These are phyloP conservation scores for Penicillium sp. DNA, from an alignment of 2,329 filamentous ascomycete species.

Conservation along the genomic window DNA sequence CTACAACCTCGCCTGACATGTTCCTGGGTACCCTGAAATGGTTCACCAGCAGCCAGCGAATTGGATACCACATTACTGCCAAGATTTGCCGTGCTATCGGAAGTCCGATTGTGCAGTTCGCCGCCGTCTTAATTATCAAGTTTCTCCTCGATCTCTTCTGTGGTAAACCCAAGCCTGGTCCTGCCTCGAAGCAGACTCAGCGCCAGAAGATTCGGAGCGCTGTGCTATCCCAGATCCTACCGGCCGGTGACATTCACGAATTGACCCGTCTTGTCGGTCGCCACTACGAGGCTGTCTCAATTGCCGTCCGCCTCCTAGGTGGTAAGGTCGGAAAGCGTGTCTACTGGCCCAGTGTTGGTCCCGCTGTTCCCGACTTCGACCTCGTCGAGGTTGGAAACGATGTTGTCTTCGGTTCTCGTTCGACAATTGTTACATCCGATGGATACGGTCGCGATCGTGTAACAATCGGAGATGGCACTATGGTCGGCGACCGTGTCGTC, in stretches of 20 bases:
- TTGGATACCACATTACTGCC: constrained; percentile 20
- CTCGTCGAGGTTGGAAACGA: constrained; percentile 58
- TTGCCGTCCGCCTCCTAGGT: constrained; percentile 53
- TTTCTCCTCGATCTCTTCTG: constrained; percentile 15
- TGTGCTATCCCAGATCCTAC: constrained; percentile 37
- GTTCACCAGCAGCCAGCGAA: constrained; percentile 16
- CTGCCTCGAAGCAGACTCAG: constrained; percentile 14
- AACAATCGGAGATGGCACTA: constrained; percentile 50
- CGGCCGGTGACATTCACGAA: constrained; percentile 47
- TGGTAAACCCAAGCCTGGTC: constrained; percentile 19
- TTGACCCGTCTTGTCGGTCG: constrained; percentile 54
- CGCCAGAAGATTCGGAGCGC: constrained; percentile 18
- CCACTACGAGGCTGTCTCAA: constrained; percentile 58
- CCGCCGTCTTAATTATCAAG: constrained; percentile 13
- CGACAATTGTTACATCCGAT: constrained; percentile 56
- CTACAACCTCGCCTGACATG: constrained; percentile 10
- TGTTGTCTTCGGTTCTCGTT: constrained; percentile 60
- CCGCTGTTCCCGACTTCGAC: constrained; percentile 55
- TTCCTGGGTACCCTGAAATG: constrained; percentile 16
- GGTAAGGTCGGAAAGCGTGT: constrained; percentile 52
- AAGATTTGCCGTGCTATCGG: constrained; percentile 18
- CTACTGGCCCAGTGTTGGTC: constrained; percentile 61
- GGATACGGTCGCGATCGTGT: constrained; percentile 51
- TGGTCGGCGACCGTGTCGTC: constrained; percentile 59
- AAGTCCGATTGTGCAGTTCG: constrained; percentile 15